phyloP scores from a whole-genome alignment of 1,139 yeast species.

The Pichia kudriavzevii region DNA sequence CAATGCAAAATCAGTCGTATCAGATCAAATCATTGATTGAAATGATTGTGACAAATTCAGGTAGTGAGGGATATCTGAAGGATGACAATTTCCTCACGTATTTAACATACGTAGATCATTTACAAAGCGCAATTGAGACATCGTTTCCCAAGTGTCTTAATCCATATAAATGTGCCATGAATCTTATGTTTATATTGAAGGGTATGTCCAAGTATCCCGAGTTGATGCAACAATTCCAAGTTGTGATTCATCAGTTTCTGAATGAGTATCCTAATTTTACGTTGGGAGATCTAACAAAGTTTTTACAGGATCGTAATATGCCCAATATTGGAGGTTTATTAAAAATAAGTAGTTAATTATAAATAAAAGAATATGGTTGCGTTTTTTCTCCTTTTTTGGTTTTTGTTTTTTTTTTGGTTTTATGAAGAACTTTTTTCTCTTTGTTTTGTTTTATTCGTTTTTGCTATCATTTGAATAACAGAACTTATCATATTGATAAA shows the following conservation, averaged over 20 bases:
- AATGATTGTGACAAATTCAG: conserved; percentile 5
- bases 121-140: conserved; percentile 7
- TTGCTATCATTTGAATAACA: no score
- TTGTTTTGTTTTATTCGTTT: no score
- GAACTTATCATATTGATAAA: no score
- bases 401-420: no score
- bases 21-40: conserved; percentile 10
- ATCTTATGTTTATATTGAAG: conserved; percentile 6
- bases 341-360: not conserved
- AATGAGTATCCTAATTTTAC: conserved; percentile 13
- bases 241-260: conserved; percentile 8
- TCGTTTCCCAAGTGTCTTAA: conserved; percentile 10
- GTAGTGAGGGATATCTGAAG: conserved; percentile 5
- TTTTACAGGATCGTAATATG: conserved; percentile 7
- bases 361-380: conserved; percentile 3
- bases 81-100: conserved; percentile 11
- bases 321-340: conserved; percentile 4
- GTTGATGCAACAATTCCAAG: conserved; percentile 5
- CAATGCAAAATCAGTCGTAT: conserved; percentile 8
- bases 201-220: conserved; percentile 12
- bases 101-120: conserved; percentile 14
- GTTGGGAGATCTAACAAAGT: conserved; percentile 9
- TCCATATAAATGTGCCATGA: conserved; percentile 9
- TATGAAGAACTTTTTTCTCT: no score
- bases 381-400: no score